Evolutionary conservation across 331 rosid species (phyloP), one percentile per base, ranked within the genome.

Genomic region (Arachis monticola): DNA sequence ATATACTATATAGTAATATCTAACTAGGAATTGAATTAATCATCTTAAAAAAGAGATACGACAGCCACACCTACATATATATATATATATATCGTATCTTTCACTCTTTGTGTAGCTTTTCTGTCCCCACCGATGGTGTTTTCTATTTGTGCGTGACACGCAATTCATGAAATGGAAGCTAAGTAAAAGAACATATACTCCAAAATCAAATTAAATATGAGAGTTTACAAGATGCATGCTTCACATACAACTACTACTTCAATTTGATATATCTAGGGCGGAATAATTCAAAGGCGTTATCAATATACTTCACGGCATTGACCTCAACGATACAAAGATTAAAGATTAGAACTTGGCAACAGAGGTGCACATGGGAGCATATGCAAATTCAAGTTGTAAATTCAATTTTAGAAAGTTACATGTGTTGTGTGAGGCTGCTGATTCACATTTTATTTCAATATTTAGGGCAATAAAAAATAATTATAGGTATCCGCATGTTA

Each of bases 351-450:
- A 70, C 8, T 41, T 57, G 66, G 30, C 14, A 70, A 17, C 30
- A 55, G 30, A n/a, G 12, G 10, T 1, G 30, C 67, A 72, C 76
- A 72, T 72, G 76, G 76, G 45, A 4, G 14, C 30, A 44, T 59
- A 71, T 71, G 45, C 67, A 44, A 70, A 42, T 22, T 58, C 45
- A 31, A 70, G 14, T 42, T 41, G 8, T 57, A 71, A 41, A 5
- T 1, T 17, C 65, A 22, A 52, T 70, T 70, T 27, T 27, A 27
- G 30, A 40, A 69, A 56, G 64, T 41, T 17, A 8, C 32, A 45
- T 45, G 48, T 45, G 48, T 45, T 45, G 48, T 45, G 48, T 6
- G 61, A 56, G 61, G 27, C 8, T 14, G 27, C 8, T 14, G n/a
- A 2, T 6, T 2, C 2, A 17, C 32, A 56, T 1, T 6, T 56